phyloP scores from a whole-genome alignment of 106 monocot species.

The Cymbidium sinense region DNA sequence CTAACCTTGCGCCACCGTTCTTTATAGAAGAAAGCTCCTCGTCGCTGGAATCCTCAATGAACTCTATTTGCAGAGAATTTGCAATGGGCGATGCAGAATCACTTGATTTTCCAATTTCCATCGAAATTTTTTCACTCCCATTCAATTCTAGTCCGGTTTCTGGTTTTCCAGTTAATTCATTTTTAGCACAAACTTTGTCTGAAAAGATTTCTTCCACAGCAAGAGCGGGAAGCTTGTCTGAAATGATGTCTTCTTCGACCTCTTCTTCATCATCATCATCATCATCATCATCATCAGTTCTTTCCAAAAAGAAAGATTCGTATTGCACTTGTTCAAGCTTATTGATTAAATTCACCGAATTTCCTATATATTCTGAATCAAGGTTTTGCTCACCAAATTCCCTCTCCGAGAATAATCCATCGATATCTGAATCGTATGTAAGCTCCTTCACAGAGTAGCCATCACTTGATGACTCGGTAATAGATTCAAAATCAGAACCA shows the following conservation, averaged over 20 bases:
- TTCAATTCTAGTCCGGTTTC: not conserved
- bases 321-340: not conserved
- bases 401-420: conserved; percentile 36
- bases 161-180: conserved; percentile 3
- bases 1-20: not conserved
- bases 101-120: not conserved
- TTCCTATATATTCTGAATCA: conserved; percentile 1
- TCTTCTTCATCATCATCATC: not conserved
- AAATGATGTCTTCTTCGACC: not conserved
- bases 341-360: not conserved
- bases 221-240: not conserved
- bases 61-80: conserved; percentile 4
- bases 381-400: conserved; percentile 17
- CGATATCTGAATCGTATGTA: conserved; percentile 34
- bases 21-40: conserved; percentile 6
- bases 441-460: conserved; percentile 65
- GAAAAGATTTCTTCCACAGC: not conserved
- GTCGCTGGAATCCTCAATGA: conserved; percentile 7
- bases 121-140: not conserved
- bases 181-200: not conserved
- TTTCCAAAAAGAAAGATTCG: not conserved
- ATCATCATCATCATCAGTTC: not conserved
- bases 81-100: not conserved
- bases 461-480: conserved; percentile 33
- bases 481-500: conserved; percentile 40